Evolutionary conservation across 495 filamentous ascomycete genomes (phyloP).

Genomic region (Xylaria curta): DNA sequence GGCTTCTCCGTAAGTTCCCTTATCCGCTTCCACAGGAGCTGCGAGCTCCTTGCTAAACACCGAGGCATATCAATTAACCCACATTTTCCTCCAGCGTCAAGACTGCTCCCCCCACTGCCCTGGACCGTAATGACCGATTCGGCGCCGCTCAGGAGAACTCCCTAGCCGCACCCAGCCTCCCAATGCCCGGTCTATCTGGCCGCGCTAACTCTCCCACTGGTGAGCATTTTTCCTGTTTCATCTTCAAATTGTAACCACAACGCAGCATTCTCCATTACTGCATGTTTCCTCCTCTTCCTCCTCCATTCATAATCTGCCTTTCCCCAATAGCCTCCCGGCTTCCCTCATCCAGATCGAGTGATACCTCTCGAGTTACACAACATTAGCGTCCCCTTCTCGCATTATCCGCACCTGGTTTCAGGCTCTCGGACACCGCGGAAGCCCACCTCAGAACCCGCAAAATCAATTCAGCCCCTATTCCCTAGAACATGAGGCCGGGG

Average conservation of each 20-base stretch:
- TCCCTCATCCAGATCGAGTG: neutral
- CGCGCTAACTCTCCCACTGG: slow-evolving; percentile 43
- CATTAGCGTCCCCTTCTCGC: neutral
- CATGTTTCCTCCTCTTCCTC: neutral
- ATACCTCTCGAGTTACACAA: neutral
- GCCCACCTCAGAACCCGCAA: neutral
- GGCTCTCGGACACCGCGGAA: neutral
- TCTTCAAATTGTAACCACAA: neutral
- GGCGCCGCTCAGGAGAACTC: slow-evolving; percentile 17
- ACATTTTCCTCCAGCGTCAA: slow-evolving; percentile 22
- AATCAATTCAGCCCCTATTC: neutral
- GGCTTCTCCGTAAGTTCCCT: slow-evolving; percentile 40
- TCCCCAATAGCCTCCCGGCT: neutral
- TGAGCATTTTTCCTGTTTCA: slow-evolving; percentile 24
- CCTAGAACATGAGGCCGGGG: slow-evolving; percentile 3
- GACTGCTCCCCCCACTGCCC: slow-evolving; percentile 26
- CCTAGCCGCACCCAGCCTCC: slow-evolving; percentile 29
- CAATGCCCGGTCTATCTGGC: slow-evolving; percentile 46
- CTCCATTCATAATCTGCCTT: neutral
- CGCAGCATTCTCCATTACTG: neutral
- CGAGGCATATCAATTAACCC: slow-evolving; percentile 1
- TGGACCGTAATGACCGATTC: slow-evolving; percentile 29
- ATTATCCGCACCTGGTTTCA: neutral
- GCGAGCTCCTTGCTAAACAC: neutral
- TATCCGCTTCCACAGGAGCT: neutral